These are phyloP conservation scores for Jasminum sambac DNA, from an alignment of 257 asterid genomes.

Conservation along the genomic window DNA sequence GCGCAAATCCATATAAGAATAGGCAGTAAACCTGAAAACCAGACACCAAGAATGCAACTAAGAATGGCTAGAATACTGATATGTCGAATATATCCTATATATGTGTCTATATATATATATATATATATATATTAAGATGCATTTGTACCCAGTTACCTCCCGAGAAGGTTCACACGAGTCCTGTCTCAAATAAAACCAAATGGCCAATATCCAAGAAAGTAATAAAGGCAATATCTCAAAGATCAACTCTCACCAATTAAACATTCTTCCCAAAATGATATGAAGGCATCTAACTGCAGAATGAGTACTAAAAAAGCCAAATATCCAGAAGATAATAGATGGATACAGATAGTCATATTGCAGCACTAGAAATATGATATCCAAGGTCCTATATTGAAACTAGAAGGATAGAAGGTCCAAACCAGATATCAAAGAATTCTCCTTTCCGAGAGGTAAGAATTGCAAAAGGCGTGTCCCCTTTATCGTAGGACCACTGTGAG, in stretches of 20 bases:
- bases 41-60: conserved; percentile 18
- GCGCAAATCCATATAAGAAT: conserved; percentile 18
- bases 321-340: conserved; percentile 28
- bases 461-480: conserved; percentile 35
- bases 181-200: conserved; percentile 52
- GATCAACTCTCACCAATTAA: conserved; percentile 22
- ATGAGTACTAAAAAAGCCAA: conserved; percentile 25
- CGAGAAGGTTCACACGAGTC: conserved; percentile 36
- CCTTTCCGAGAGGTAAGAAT: conserved; percentile 3
- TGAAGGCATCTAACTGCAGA: conserved; percentile 25
- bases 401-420: conserved; percentile 25
- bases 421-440: conserved; percentile 38
- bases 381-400: conserved; percentile 19
- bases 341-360: conserved; percentile 1
- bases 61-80: conserved; percentile 8
- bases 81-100: conserved; percentile 21
- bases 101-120: too few relatives aligned
- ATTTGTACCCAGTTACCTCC: conserved; percentile 49
- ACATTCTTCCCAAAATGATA: conserved; percentile 22
- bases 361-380: conserved; percentile 21
- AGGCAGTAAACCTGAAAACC: conserved; percentile 15
- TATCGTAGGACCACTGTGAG: conserved; percentile 33
- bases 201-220: conserved; percentile 38
- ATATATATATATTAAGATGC: too few relatives aligned
- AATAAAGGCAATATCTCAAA: conserved; percentile 32